A percentile compares a stretch with the other conserved stretches of the same genome.
Evolutionary conservation across 352 stramenopile genomes (phyloP).

Genomic region (Phytophthora idaei): DNA sequence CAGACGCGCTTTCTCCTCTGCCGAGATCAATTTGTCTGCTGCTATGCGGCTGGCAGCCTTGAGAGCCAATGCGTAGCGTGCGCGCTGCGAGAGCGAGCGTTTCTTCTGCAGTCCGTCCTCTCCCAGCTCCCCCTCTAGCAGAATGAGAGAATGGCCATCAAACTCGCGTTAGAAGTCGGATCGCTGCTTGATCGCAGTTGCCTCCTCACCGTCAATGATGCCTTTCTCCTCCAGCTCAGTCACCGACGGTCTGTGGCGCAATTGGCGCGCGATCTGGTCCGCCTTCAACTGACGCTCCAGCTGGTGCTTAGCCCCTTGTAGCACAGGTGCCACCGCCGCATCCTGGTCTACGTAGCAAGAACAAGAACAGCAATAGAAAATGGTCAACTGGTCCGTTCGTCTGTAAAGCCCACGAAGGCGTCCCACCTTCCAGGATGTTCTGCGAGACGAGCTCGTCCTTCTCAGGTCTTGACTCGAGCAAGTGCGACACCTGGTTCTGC

Average conservation of each 20-base stretch:
- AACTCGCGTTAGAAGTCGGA: slow-evolving; percentile 4
- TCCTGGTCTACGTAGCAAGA: slow-evolving; percentile 39
- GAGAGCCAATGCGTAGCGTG: slow-evolving; percentile 80
- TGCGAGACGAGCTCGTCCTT: slow-evolving; percentile 82
- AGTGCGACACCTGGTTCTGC: slow-evolving; percentile 81
- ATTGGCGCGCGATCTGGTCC: slow-evolving; percentile 67
- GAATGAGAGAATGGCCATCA: slow-evolving; percentile 14
- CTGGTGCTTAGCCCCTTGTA: slow-evolving; percentile 77
- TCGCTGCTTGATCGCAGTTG: slow-evolving; percentile 8
- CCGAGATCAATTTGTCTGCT: slow-evolving; percentile 81
- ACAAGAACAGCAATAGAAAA: background rate
- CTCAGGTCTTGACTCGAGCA: slow-evolving; percentile 78
- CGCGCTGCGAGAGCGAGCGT: slow-evolving; percentile 57
- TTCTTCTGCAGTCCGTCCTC: slow-evolving; percentile 54
- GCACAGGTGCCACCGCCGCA: slow-evolving; percentile 53
- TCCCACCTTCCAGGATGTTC: slow-evolving; percentile 68
- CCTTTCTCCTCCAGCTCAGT: slow-evolving; percentile 78
- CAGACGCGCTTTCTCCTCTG: slow-evolving; percentile 74
- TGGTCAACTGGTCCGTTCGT: too few relatives aligned
- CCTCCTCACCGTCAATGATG: slow-evolving; percentile 66
- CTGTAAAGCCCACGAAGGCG: background rate
- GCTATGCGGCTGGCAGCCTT: slow-evolving; percentile 80
- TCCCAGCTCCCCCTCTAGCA: slow-evolving; percentile 70
- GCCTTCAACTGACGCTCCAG: slow-evolving; percentile 76
- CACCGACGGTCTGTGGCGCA: slow-evolving; percentile 74